phyloP scores from a whole-genome alignment of 441 rosid genomes.

The Mallotus repandus region DNA sequence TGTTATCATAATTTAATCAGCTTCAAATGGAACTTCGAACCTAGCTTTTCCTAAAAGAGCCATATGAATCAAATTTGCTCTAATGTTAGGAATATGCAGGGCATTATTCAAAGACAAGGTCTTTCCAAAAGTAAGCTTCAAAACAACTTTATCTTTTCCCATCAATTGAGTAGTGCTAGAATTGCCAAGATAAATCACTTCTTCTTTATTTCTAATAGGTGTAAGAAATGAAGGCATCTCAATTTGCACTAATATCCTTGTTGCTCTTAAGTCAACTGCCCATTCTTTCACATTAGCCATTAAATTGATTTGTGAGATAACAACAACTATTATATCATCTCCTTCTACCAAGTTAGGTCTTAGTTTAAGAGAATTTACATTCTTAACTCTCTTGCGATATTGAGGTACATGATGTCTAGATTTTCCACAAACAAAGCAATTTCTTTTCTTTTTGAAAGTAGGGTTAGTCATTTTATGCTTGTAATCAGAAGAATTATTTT shows the following conservation, averaged over 20 bases:
- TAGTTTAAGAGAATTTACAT: background rate
- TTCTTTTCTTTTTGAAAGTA: too few species aligned
- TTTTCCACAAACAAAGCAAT: background rate
- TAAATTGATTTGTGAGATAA: background rate
- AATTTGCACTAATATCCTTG: background rate
- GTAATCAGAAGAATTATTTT: background rate
- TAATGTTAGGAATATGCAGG: too few species aligned
- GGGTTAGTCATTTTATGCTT: background rate
- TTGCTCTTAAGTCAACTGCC: background rate
- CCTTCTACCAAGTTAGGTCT: background rate
- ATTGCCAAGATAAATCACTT: background rate
- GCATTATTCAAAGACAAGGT: background rate
- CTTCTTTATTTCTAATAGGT: background rate
- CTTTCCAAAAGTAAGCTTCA: background rate
- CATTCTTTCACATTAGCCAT: background rate
- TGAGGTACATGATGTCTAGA: background rate
- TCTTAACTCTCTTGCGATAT: too few species aligned
- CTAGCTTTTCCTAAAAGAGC: too few species aligned
- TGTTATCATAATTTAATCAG: too few species aligned
- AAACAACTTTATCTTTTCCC: background rate
- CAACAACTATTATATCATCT: background rate
- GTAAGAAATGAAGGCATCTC: background rate
- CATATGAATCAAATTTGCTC: too few species aligned
- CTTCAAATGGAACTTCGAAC: too few species aligned
- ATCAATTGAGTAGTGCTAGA: background rate